phyloP scores from a whole-genome alignment of 2,329 filamentous ascomycete species.

The Curvularia lunata region DNA sequence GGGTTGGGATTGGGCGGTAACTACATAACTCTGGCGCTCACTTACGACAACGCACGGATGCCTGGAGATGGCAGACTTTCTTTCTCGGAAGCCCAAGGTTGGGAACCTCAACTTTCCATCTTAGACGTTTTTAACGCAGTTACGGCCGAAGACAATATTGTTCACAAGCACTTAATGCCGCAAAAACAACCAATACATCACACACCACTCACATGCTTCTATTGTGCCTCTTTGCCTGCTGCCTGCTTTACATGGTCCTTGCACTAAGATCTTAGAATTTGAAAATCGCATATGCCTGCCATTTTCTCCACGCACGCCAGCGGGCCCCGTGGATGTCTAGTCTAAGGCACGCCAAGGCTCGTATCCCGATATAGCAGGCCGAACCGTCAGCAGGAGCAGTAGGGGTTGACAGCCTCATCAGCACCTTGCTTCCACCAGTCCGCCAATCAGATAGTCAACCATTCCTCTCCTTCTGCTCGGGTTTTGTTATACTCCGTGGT shows the following conservation, averaged over 20 bases:
- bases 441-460: conserved; percentile 14
- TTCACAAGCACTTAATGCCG: conserved; percentile 7
- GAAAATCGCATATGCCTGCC: not conserved
- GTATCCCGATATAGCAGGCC: conserved; percentile 10
- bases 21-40: not conserved
- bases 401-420: not conserved
- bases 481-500: not conserved
- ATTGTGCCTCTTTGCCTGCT: not conserved
- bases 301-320: not conserved
- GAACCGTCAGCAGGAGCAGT: conserved; percentile 13
- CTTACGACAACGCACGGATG: not conserved
- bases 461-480: not conserved
- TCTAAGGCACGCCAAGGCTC: conserved; percentile 1
- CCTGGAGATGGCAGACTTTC: not conserved
- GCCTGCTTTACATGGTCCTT: not conserved
- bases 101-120: not conserved
- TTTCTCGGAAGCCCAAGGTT: not conserved
- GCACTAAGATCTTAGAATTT: not conserved
- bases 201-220: not conserved
- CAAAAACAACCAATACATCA: not conserved
- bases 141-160: conserved; percentile 4
- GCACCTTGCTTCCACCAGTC: conserved; percentile 3
- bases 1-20: conserved; percentile 9
- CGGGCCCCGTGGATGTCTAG: not conserved
- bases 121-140: conserved; percentile 5